Percentiles rank a stretch among this genome's conserved stretches.
Conservation (phyloP, 305 asterid genomes). For the Andrographis paniculata region DNA sequence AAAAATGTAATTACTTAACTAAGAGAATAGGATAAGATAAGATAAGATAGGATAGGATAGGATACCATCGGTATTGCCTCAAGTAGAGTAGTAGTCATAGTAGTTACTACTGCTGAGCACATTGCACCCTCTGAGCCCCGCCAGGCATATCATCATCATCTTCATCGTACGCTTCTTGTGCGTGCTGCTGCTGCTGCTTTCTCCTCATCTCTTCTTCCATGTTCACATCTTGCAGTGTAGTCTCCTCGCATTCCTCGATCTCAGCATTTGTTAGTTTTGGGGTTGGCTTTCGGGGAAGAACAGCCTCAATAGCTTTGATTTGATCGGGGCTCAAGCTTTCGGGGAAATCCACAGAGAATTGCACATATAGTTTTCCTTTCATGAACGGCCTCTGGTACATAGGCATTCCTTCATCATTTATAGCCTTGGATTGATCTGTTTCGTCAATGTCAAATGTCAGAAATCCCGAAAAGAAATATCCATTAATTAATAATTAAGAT, state of each 20-base stretch:
- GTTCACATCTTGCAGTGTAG: slow-evolving; percentile 69
- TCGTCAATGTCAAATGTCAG: slow-evolving; percentile 1
- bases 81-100: too few species aligned
- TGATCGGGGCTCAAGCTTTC: slow-evolving; percentile 40
- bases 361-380: slow-evolving; percentile 54
- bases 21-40: too few species aligned
- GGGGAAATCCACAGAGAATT: slow-evolving; percentile 59
- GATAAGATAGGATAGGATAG: too few species aligned
- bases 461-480: neutral
- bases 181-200: slow-evolving; percentile 42
- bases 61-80: too few species aligned
- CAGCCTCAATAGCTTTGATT: slow-evolving; percentile 44
- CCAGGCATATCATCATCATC: slow-evolving; percentile 61
- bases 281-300: slow-evolving; percentile 38
- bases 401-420: slow-evolving; percentile 94
- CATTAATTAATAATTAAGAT: neutral
- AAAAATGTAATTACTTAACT: too few species aligned
- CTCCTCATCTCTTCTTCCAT: slow-evolving; percentile 68
- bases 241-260: slow-evolving; percentile 79
- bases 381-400: slow-evolving; percentile 73
- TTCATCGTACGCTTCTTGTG: slow-evolving; percentile 61
- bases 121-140: slow-evolving; percentile 83
- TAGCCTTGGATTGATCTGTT: slow-evolving; percentile 81
- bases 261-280: slow-evolving; percentile 45
- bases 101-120: slow-evolving; percentile 95